Evolutionary conservation across 169 alveolate genomes (phyloP), one percentile per base, ranked within the genome.

Genomic region (Babesia ovis): DNA sequence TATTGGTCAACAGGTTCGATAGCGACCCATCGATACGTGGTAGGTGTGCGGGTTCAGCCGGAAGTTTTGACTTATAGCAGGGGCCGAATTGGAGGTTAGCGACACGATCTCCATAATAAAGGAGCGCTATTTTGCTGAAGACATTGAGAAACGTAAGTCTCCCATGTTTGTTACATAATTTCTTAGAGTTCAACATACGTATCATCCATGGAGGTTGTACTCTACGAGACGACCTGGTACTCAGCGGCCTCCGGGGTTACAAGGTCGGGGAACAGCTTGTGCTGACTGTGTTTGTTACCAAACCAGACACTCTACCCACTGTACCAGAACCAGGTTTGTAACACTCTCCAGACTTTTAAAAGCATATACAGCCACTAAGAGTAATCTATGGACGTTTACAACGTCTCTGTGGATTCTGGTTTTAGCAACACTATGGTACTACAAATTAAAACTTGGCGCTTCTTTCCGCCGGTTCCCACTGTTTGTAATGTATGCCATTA

Each of bases 191-290:
- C 57, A 87, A 83, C 34, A 85, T 87, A 22, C 75, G 92, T 12
- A 34, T 87, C 22, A 87, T 87, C 9, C 81, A 87, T 37, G 70
- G 86, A 59, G 92, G 92, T 0, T 37, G 62, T n/a, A 46, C 79
- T 20, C 66, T 87, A 27, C 75, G 61, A 22, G 92, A 87, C 22
- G 73, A 34, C 53, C 51, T 45, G 54, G 76, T 56, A 39, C 51
- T 82, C 54, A 76, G 76, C 23, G 82, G 73, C 23, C 67, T 77
- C 32, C 57, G 68, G 27, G 84, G 84, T n/a, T 59, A 41, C 67
- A 4, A 45, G 18, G 53, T 37, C n/a, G 83, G 70, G 22, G 87
- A 70, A 42, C 39, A 1, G 35, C 69, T 79, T 5, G 69, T 69
- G 1, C 68, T 79, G 25, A 79, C 79, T 16, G 83, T 79, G 34